Evolutionary conservation across 2,329 filamentous ascomycete species (phyloP).

Genomic region (Leptosphaerulina australis): DNA sequence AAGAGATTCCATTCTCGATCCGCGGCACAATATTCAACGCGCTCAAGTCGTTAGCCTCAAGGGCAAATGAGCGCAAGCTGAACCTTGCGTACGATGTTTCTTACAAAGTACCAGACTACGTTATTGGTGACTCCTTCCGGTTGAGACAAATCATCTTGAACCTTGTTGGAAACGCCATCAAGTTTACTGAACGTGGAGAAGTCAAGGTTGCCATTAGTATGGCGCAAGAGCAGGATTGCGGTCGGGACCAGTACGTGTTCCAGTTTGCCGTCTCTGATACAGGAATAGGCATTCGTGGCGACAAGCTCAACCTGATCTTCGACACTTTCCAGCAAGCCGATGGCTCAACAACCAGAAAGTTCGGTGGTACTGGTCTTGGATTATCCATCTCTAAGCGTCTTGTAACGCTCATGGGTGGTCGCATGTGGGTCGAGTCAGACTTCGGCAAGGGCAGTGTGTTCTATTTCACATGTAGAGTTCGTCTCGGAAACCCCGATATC

Average conservation of each 20-base stretch:
- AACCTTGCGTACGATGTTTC: constrained; percentile 94
- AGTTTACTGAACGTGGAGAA: constrained; percentile 96
- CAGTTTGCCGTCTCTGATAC: constrained; percentile 97
- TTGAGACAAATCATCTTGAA: constrained; percentile 96
- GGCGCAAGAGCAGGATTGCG: constrained; percentile 68
- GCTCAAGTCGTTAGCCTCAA: constrained; percentile 93
- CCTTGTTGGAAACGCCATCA: constrained; percentile 96
- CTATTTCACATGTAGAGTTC: constrained; percentile 93
- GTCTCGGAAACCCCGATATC: constrained; percentile 79
- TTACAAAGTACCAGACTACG: constrained; percentile 90
- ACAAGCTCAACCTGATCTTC: constrained; percentile 96
- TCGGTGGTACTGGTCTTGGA: constrained; percentile 91
- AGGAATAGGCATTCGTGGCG: constrained; percentile 92
- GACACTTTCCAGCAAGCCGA: constrained; percentile 99
- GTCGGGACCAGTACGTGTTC: constrained; percentile 82
- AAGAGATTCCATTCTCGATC: constrained; percentile 94
- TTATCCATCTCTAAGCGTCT: constrained; percentile 94
- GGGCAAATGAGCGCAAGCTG: constrained; percentile 93
- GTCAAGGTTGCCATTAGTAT: constrained; percentile 91
- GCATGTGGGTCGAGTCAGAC: constrained; percentile 93
- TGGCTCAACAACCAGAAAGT: constrained; percentile 93
- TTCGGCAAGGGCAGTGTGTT: constrained; percentile 92
- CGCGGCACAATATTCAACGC: constrained; percentile 96
- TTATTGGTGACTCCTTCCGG: constrained; percentile 95
- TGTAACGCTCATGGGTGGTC: constrained; percentile 94